Conservation (phyloP, 2,329 filamentous ascomycete genomes). For the Meredithiella fracta region DNA sequence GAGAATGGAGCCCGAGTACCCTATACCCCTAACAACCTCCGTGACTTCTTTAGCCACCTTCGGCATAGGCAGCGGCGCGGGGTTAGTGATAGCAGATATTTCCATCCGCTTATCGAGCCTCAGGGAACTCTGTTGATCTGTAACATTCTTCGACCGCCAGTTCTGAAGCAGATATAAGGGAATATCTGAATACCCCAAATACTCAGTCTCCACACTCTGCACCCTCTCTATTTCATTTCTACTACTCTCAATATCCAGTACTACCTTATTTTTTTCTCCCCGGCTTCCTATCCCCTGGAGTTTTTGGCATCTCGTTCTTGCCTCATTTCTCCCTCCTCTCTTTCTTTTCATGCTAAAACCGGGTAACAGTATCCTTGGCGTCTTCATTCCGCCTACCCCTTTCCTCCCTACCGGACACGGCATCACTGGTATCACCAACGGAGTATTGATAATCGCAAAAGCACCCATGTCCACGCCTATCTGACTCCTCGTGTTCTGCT, state of each 20-base stretch:
- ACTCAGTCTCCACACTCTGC: neutral
- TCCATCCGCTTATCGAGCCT: neutral
- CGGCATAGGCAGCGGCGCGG: no score
- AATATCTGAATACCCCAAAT: slow-evolving; percentile 2
- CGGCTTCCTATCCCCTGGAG: neutral
- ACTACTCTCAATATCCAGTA: no score
- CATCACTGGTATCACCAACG: neutral
- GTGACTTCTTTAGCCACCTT: no score
- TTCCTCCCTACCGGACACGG: neutral
- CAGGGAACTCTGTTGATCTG: no score
- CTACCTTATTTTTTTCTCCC: neutral
- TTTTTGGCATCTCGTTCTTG: no score
- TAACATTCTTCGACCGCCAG: neutral
- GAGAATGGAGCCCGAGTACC: no score
- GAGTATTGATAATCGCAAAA: neutral
- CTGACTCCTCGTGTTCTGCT: slow-evolving; percentile 4
- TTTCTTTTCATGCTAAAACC: neutral
- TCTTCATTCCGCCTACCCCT: neutral
- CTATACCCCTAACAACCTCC: no score
- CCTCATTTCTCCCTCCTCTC: neutral
- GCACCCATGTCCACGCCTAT: neutral
- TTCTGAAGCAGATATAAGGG: slow-evolving; percentile 6
- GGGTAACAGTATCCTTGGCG: no score
- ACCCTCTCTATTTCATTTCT: neutral
- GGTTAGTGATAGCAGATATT: neutral